Evolutionary conservation across 805 yeast genomes (phyloP).

Genomic region (Kregervanrija fluxuum): DNA sequence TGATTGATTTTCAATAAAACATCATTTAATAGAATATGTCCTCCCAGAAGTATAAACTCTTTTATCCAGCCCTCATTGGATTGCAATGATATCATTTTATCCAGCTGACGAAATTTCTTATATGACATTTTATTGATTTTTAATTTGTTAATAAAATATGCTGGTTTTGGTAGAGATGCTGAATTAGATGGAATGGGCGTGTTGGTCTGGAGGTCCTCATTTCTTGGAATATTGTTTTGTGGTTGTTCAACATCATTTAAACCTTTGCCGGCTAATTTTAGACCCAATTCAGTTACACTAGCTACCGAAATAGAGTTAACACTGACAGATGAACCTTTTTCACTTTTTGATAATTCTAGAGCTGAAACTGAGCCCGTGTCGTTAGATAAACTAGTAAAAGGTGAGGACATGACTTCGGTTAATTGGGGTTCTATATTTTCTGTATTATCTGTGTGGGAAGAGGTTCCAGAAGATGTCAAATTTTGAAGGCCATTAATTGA

Average conservation of each 20-base stretch:
- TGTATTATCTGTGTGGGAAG: too few species aligned
- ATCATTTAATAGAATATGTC: conserved; percentile 68
- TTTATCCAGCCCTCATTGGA: conserved; percentile 56
- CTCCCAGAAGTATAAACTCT: conserved; percentile 70
- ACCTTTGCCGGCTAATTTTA: conserved; percentile 26
- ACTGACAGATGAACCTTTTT: too few species aligned
- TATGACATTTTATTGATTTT: conserved; percentile 32
- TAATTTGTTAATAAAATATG: conserved; percentile 32
- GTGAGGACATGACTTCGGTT: too few species aligned
- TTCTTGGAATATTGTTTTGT: too few species aligned
- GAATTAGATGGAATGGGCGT: neutral
- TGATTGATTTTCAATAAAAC: conserved; percentile 50
- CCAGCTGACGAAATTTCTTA: conserved; percentile 30
- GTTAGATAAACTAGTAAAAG: too few species aligned
- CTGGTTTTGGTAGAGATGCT: neutral
- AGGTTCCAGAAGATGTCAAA: too few species aligned
- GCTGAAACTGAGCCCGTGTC: too few species aligned
- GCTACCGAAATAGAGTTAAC: neutral
- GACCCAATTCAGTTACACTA: conserved; percentile 23
- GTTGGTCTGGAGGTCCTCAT: too few species aligned
- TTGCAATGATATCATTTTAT: conserved; percentile 12
- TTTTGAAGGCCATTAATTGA: too few species aligned
- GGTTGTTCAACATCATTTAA: conserved; percentile 1
- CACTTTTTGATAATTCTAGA: too few species aligned
- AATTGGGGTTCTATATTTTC: too few species aligned